Conservation (phyloP, 1,139 yeast species). For the Candida sanyaensis region DNA sequence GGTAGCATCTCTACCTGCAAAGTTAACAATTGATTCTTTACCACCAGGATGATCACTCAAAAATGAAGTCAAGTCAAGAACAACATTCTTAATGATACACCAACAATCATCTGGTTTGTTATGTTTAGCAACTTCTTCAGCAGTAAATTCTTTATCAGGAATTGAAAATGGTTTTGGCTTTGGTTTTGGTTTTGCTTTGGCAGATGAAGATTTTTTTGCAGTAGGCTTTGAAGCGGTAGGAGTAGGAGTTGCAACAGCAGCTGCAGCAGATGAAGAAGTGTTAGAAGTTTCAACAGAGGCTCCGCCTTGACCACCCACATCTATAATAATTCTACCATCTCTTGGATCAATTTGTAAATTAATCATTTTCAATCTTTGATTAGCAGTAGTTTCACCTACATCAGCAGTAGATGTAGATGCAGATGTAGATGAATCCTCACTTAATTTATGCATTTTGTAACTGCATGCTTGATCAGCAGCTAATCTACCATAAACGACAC, state of each 20-base stretch:
- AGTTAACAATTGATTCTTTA: constrained; percentile 62
- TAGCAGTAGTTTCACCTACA: constrained; percentile 13
- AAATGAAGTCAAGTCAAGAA: constrained; percentile 80
- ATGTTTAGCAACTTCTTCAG: constrained; percentile 66
- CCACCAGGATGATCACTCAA: constrained; percentile 91
- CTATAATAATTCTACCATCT: constrained; percentile 31
- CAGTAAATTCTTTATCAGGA: constrained; percentile 46
- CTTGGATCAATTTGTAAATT: constrained; percentile 44
- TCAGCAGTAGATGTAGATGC: no score
- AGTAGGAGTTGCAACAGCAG: constrained; percentile 8
- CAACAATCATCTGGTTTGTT: constrained; percentile 70
- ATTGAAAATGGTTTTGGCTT: constrained; percentile 28
- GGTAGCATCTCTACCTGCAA: constrained; percentile 92
- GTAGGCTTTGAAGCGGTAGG: constrained; percentile 8
- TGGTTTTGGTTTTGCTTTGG: constrained; percentile 6
- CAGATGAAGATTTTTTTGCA: constrained; percentile 3
- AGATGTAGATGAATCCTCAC: constrained; percentile 9
- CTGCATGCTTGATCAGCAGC: constrained; percentile 53
- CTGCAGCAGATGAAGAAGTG: constrained; percentile 5
- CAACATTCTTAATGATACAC: constrained; percentile 84
- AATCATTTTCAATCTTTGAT: constrained; percentile 41
- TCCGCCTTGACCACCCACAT: constrained; percentile 21
- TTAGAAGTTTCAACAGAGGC: constrained; percentile 1
- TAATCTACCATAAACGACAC: constrained; percentile 77
- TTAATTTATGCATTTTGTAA: constrained; percentile 32